Conservation (phyloP, 108 stramenopile species). For the Pseudonitzschia delicatissima region DNA sequence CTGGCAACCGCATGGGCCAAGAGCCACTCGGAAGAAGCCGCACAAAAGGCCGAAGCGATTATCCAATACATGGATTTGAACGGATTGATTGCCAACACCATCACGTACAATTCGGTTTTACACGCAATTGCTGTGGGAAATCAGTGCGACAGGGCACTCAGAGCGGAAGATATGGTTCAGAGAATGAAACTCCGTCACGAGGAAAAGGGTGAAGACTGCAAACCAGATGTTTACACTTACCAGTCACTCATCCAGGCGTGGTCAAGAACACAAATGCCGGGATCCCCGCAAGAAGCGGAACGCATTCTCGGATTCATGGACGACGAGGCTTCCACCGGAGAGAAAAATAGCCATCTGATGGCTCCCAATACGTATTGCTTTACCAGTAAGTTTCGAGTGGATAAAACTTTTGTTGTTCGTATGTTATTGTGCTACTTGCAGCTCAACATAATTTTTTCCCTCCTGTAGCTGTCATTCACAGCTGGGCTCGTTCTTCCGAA, state of each 20-base stretch:
- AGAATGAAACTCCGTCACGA: conserved; percentile 46
- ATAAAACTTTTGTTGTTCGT: too few relatives aligned
- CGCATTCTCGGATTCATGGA: conserved; percentile 36
- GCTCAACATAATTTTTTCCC: background rate
- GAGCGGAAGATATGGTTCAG: conserved; percentile 38
- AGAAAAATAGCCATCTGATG: background rate
- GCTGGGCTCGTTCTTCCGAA: conserved; percentile 43
- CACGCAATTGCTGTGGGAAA: conserved; percentile 47
- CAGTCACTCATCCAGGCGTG: conserved; percentile 39
- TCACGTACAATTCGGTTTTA: conserved; percentile 59
- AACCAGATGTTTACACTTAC: conserved; percentile 33
- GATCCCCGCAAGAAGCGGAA: conserved; percentile 44
- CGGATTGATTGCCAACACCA: conserved; percentile 45
- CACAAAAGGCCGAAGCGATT: conserved; percentile 41
- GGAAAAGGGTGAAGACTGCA: conserved; percentile 25
- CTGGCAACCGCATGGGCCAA: conserved; percentile 42
- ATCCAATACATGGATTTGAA: conserved; percentile 57
- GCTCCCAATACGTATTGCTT: conserved; percentile 36
- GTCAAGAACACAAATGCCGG: conserved; percentile 26
- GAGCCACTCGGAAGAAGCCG: conserved; percentile 28
- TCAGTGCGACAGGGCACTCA: conserved; percentile 34
- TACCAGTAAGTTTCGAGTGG: conserved; percentile 19
- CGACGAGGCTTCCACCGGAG: conserved; percentile 7
- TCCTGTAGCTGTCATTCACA: conserved; percentile 43
- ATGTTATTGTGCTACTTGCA: background rate